Conservation (phyloP, 176 grass and related monocot species). For the Carex littledalei region DNA sequence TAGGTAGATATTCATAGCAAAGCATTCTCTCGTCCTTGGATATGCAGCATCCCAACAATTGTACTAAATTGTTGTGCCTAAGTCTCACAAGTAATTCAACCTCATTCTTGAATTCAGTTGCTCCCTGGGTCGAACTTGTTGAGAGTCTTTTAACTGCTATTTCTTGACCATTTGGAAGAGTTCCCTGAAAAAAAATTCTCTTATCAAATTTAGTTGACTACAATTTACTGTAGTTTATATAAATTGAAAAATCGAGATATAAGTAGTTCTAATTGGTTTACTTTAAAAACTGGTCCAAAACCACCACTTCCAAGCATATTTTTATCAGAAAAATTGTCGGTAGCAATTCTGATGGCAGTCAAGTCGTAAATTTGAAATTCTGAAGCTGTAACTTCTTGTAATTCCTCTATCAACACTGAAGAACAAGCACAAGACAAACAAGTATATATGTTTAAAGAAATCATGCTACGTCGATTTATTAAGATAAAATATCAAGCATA, state of each 20-base stretch:
- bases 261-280: not conserved
- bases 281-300: slow-evolving; percentile 27
- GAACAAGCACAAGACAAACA: not conserved
- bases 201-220: not conserved
- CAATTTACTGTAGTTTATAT: not conserved
- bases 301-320: slow-evolving; percentile 27
- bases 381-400: not conserved
- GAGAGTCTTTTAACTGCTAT: slow-evolving; percentile 23
- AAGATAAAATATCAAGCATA: not conserved
- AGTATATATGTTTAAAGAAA: not conserved
- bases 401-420: not conserved
- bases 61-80: slow-evolving; percentile 23
- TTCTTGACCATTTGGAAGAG: slow-evolving; percentile 11
- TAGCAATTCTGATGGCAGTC: no score
- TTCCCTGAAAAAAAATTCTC: not conserved
- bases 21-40: slow-evolving; percentile 1
- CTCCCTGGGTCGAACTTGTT: slow-evolving; percentile 5
- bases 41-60: slow-evolving; percentile 13
- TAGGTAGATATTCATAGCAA: slow-evolving; percentile 20
- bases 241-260: not conserved
- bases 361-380: no score
- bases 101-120: slow-evolving; percentile 18
- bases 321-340: slow-evolving; percentile 13
- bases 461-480: not conserved
- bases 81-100: not conserved